Evolutionary conservation across 2,329 filamentous ascomycete genomes (phyloP).

Genomic region (Scytalidium lignicola): DNA sequence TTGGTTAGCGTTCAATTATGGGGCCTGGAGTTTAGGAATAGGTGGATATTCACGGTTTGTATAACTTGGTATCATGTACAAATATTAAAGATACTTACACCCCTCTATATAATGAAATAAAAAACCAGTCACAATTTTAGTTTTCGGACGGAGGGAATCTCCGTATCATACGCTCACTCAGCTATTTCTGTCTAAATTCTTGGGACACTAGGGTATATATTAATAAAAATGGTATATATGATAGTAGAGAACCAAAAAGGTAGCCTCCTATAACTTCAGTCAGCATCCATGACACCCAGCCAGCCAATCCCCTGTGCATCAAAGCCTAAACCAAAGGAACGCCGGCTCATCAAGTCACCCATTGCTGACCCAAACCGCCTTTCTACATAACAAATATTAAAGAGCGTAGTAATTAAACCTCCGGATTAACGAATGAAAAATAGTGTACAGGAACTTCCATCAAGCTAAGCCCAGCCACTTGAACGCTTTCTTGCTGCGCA

Average conservation of each 20-base stretch:
- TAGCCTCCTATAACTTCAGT: not conserved
- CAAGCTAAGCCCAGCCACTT: conserved; percentile 32
- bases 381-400: not conserved
- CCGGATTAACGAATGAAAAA: not conserved
- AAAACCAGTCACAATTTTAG: not conserved
- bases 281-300: not conserved
- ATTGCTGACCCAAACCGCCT: not conserved
- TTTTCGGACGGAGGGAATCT: too few species aligned
- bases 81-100: not conserved
- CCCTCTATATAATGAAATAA: not conserved
- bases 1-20: not conserved
- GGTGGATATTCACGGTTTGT: not conserved
- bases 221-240: not conserved
- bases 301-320: not conserved
- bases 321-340: not conserved
- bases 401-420: not conserved
- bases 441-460: conserved; percentile 1
- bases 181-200: too few species aligned
- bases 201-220: not conserved
- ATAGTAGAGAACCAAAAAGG: not conserved
- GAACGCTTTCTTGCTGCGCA: conserved; percentile 30
- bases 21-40: conserved; percentile 3
- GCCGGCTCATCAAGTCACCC: not conserved
- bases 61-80: not conserved
- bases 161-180: too few species aligned